These are phyloP conservation scores for Phoenix roebelenii DNA, from an alignment of 176 grass and related monocot genomes.

Conservation along the genomic window DNA sequence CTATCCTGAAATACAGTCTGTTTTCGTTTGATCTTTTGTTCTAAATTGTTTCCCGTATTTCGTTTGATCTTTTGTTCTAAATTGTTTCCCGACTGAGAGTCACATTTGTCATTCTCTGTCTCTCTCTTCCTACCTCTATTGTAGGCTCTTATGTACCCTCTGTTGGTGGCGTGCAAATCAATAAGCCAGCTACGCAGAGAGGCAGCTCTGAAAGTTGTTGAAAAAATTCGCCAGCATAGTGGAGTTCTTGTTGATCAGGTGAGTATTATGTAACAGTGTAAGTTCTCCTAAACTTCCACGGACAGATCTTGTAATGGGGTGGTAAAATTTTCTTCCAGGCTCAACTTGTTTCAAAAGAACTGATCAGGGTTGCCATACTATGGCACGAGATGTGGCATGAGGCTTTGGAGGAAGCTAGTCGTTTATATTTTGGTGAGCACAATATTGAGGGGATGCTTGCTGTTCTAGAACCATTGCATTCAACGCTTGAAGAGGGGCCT, in stretches of 20 bases:
- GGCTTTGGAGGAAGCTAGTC: slow-evolving; percentile 93
- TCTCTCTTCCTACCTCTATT: slow-evolving; percentile 8
- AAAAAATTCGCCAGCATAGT: slow-evolving; percentile 95
- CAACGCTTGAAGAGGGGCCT: slow-evolving; percentile 67
- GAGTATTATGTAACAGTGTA: slow-evolving; percentile 7
- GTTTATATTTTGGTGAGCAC: slow-evolving; percentile 96
- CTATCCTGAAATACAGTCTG: too few relatives aligned
- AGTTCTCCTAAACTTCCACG: slow-evolving; percentile 4
- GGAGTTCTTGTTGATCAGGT: slow-evolving; percentile 96
- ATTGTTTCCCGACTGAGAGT: not conserved
- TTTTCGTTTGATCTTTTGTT: too few relatives aligned
- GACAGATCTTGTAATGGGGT: slow-evolving; percentile 12
- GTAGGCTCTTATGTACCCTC: slow-evolving; percentile 97
- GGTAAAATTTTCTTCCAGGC: slow-evolving; percentile 42
- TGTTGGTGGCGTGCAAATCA: slow-evolving; percentile 98
- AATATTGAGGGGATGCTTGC: slow-evolving; percentile 94
- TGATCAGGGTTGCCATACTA: slow-evolving; percentile 94
- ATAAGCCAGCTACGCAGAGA: slow-evolving; percentile 77
- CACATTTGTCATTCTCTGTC: slow-evolving; percentile 6
- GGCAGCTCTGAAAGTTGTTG: slow-evolving; percentile 84
- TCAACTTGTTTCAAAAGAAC: slow-evolving; percentile 89
- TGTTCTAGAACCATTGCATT: slow-evolving; percentile 83
- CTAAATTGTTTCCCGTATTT: too few relatives aligned
- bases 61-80: too few relatives aligned
- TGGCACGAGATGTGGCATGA: slow-evolving; percentile 99